phyloP scores from a whole-genome alignment of 768 basidiomycete genomes.

The Termitomyces sp. region DNA sequence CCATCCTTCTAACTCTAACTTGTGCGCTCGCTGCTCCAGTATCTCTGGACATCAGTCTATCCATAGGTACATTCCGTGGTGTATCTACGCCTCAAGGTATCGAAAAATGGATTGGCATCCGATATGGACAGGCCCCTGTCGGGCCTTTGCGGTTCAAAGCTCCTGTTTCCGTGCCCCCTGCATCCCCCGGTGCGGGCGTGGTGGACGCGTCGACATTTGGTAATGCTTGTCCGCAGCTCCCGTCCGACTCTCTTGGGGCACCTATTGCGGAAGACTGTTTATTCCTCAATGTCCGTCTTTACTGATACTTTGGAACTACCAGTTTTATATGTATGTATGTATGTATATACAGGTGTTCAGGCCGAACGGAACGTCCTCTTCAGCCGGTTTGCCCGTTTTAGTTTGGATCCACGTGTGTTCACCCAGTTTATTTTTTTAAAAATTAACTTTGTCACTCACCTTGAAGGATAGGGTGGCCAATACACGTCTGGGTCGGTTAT shows the following conservation, averaged over 20 bases:
- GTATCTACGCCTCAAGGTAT: slow-evolving; percentile 29
- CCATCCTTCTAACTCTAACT: background rate
- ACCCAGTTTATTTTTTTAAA: background rate
- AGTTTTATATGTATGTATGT: background rate
- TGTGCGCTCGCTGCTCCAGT: background rate
- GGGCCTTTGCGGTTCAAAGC: slow-evolving; percentile 53
- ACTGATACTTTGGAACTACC: background rate
- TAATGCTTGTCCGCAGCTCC: slow-evolving; percentile 49
- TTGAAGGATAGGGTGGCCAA: slow-evolving; percentile 36
- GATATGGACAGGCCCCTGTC: slow-evolving; percentile 51
- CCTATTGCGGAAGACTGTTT: slow-evolving; percentile 48
- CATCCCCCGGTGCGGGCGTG: slow-evolving; percentile 16
- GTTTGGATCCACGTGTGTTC: slow-evolving; percentile 31
- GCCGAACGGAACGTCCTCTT: slow-evolving; percentile 19
- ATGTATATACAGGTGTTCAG: slow-evolving; percentile 26
- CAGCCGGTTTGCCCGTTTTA: slow-evolving; percentile 30
- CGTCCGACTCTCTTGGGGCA: slow-evolving; percentile 28
- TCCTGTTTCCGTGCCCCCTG: slow-evolving; percentile 36
- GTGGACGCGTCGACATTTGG: slow-evolving; percentile 44
- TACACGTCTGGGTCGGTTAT: slow-evolving; percentile 33
- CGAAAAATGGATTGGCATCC: slow-evolving; percentile 15
- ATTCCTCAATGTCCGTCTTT: slow-evolving; percentile 41
- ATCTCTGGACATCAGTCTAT: slow-evolving; percentile 32
- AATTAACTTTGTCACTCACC: background rate
- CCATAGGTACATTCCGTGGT: slow-evolving; percentile 43